These are phyloP conservation scores for Taphrina sp. DNA, from an alignment of 1,139 yeast genomes.

Conservation along the genomic window DNA sequence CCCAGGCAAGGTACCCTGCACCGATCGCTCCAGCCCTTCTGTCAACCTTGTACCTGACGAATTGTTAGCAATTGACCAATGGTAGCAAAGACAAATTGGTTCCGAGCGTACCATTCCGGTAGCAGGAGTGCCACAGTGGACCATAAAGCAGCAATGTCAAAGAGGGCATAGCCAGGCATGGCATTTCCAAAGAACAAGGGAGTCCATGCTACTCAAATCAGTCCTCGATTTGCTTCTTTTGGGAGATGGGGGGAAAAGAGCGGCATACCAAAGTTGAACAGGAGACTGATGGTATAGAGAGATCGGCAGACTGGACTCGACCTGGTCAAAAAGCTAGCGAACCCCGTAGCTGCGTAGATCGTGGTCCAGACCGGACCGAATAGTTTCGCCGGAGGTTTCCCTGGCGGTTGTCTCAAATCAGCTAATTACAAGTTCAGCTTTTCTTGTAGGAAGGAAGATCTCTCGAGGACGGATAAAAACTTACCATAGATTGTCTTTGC, in stretches of 20 bases:
- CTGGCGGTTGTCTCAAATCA: constrained; percentile 30
- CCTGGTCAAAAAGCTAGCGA: constrained; percentile 32
- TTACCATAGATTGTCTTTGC: constrained; percentile 24
- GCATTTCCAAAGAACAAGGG: constrained; percentile 30
- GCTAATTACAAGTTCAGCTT: neutral
- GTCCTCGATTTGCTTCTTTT: neutral
- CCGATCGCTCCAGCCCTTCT: constrained; percentile 27
- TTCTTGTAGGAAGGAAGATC: neutral
- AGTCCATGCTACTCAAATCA: constrained; percentile 26
- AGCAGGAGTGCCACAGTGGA: constrained; percentile 19
- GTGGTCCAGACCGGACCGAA: constrained; percentile 36
- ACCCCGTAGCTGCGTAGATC: constrained; percentile 32
- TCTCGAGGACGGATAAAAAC: neutral
- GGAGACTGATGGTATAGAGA: constrained; percentile 15
- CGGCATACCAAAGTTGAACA: constrained; percentile 24
- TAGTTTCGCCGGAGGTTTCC: constrained; percentile 32
- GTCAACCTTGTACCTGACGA: constrained; percentile 26
- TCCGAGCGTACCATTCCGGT: constrained; percentile 12
- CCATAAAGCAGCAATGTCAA: constrained; percentile 29
- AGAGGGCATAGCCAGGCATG: constrained; percentile 28
- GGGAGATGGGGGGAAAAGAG: neutral
- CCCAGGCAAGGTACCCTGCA: constrained; percentile 34
- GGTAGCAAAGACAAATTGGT: neutral
- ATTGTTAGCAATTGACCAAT: too few relatives aligned
- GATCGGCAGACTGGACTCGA: constrained; percentile 10